Base-by-base conservation (phyloP, 164 flowering plant genomes). In the Pachysandra terminalis region DNA sequence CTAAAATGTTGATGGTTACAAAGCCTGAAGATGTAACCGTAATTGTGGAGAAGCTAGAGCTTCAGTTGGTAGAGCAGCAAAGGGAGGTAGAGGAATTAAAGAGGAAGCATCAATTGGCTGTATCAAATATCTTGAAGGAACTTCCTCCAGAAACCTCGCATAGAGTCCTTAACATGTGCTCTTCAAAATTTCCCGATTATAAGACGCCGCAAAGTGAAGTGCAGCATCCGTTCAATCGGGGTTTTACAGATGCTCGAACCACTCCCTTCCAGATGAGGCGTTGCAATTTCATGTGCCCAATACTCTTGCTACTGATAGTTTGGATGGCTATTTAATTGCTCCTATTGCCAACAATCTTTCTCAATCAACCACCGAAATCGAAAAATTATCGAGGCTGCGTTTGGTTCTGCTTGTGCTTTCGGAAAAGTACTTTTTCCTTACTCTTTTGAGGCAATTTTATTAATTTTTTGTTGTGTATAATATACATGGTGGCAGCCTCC, bases 1-100 rank as follows among this genome's bases (percentile, higher is more conserved):
- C 41, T 37, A 28, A 53, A 72, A 21, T 22, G 16, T 26, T 40
- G 32, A 61, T 9, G 49, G 68, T 58, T 16, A 7, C 3, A 62
- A 80, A 74, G 67, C 53, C 79, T 22, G 80, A 78, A 63, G 78
- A 79, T 17, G 63, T 78, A 10, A 81, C 68, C 56, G 56, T 37
- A 35, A 56, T 82, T 51, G 73, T 63, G 10, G 79, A 83, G 71
- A 79, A 89, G 63, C 85, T 90, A 19, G 86, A 88, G 74, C 68
- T 65, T 37, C 62, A 88, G 55, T 74, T 85, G 69, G 56, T 58
- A 19, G 79, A 84, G 67, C 99, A 93, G 58, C 78, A 77, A 71
- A 73, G 72, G 70, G 96, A 96, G 73, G 75, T 88, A 0, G 80
- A 85, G 45, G 93, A 87, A 61, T 73, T 89, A 9, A 86, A 68